phyloP scores from a whole-genome alignment of 2,329 filamentous ascomycete species.

The Pestalotiopsis sp. region DNA sequence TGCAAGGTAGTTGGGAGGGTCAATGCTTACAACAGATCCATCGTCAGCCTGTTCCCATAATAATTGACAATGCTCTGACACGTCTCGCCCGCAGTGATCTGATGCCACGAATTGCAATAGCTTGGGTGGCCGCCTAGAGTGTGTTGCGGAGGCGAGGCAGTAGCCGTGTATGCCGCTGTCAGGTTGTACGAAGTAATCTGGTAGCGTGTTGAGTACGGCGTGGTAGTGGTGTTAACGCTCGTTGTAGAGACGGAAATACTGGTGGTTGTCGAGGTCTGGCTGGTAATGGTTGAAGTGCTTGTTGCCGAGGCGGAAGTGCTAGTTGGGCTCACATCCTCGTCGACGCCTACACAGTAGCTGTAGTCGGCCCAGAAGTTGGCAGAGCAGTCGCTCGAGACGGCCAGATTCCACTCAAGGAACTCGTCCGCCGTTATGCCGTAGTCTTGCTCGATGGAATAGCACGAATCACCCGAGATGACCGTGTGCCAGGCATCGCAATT shows the following conservation, averaged over 20 bases:
- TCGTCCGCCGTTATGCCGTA: constrained; percentile 2
- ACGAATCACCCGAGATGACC: neutral
- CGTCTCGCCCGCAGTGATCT: neutral
- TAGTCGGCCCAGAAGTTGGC: neutral
- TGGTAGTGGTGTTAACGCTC: neutral
- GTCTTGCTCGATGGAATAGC: neutral
- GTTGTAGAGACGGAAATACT: neutral
- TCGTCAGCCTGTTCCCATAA: neutral
- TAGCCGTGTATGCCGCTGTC: neutral
- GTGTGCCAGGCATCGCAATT: neutral
- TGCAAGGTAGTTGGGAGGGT: no score
- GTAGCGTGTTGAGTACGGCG: neutral
- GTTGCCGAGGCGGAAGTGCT: no score
- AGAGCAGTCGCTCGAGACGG: constrained; percentile 3
- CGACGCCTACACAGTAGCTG: constrained; percentile 1
- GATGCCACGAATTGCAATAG: constrained; percentile 13
- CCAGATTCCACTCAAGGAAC: constrained; percentile 10
- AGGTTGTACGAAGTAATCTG: neutral
- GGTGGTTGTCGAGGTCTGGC: neutral
- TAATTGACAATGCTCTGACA: neutral
- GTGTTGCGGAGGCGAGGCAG: neutral
- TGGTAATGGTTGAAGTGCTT: no score
- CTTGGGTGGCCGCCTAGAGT: constrained; percentile 5
- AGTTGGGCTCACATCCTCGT: no score
- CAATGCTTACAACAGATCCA: constrained; percentile 2